Evolutionary conservation across 768 basidiomycete species (phyloP).

Genomic region (Mycena crocata): DNA sequence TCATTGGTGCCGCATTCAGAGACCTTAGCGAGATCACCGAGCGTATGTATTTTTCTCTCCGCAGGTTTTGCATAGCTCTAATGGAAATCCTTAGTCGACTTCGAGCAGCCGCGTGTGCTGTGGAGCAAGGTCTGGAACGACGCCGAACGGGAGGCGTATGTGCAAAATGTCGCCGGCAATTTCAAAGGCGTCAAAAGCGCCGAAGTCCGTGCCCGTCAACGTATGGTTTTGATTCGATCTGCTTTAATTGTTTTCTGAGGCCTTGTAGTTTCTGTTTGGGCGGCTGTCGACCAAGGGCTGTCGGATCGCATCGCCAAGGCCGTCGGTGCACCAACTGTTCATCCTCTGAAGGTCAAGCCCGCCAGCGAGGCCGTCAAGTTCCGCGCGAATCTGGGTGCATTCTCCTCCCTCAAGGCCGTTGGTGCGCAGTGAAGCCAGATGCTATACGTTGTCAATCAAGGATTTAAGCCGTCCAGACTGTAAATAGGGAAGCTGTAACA

Average conservation of each 20-base stretch:
- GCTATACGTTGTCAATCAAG: not conserved
- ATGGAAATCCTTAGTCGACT: slow-evolving; percentile 66
- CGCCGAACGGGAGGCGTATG: slow-evolving; percentile 66
- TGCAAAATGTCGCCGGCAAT: slow-evolving; percentile 76
- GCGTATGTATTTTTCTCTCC: slow-evolving; percentile 59
- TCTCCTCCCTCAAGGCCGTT: slow-evolving; percentile 4
- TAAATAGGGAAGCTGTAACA: not conserved
- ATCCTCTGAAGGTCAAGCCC: slow-evolving; percentile 70
- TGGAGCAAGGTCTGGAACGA: slow-evolving; percentile 77
- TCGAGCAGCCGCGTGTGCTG: slow-evolving; percentile 83
- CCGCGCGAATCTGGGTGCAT: slow-evolving; percentile 53
- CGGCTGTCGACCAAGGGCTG: slow-evolving; percentile 79
- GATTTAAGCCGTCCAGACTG: slow-evolving; percentile 6
- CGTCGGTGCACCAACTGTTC: slow-evolving; percentile 67
- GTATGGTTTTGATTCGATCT: slow-evolving; percentile 54
- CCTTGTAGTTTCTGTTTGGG: slow-evolving; percentile 77
- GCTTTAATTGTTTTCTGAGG: not conserved
- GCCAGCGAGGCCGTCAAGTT: slow-evolving; percentile 69
- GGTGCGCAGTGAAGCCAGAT: not conserved
- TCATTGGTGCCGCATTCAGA: slow-evolving; percentile 74
- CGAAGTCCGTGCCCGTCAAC: slow-evolving; percentile 70
- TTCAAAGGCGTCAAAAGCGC: slow-evolving; percentile 69
- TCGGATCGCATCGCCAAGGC: slow-evolving; percentile 84
- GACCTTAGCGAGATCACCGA: slow-evolving; percentile 83
- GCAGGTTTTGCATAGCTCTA: not conserved